Evolutionary conservation across 495 filamentous ascomycete genomes (phyloP).

Genomic region (Tuber aestivum): DNA sequence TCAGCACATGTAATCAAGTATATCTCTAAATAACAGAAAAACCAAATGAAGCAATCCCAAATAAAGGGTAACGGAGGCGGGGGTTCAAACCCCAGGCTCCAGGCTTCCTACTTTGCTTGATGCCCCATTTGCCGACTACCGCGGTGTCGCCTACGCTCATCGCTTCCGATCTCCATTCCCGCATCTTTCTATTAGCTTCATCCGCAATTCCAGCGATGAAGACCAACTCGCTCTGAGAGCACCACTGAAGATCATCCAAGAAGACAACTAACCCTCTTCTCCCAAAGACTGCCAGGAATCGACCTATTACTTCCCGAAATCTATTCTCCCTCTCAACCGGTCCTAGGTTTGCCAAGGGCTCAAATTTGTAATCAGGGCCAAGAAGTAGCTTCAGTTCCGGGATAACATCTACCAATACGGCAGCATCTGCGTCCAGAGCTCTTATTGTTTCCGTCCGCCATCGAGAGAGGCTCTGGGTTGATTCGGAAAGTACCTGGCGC

Average conservation of each 20-base stretch:
- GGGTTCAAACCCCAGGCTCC: conserved; percentile 31
- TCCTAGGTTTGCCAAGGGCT: conserved; percentile 38
- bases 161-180: conserved; percentile 36
- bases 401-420: conserved; percentile 40
- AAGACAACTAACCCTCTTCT: conserved; percentile 40
- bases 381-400: conserved; percentile 40
- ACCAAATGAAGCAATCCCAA: conserved; percentile 13
- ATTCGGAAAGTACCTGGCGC: conserved; percentile 41
- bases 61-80: neutral
- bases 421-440: conserved; percentile 41
- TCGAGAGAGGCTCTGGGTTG: conserved; percentile 32
- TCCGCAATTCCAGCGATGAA: conserved; percentile 40
- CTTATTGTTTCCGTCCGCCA: conserved; percentile 42
- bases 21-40: conserved; percentile 10
- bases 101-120: conserved; percentile 27
- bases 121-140: conserved; percentile 23
- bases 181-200: conserved; percentile 39
- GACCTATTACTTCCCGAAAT: conserved; percentile 39
- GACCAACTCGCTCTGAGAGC: conserved; percentile 38
- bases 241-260: conserved; percentile 42
- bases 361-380: conserved; percentile 37
- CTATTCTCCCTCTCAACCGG: conserved; percentile 40
- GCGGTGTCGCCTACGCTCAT: conserved; percentile 11
- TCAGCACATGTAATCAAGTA: conserved; percentile 18
- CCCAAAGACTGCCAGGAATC: conserved; percentile 40